A percentile compares a stretch with the other conserved stretches of the same genome.
Evolutionary conservation across 1,139 yeast species (phyloP).

Genomic region (Arxiozyma heterogenica): DNA sequence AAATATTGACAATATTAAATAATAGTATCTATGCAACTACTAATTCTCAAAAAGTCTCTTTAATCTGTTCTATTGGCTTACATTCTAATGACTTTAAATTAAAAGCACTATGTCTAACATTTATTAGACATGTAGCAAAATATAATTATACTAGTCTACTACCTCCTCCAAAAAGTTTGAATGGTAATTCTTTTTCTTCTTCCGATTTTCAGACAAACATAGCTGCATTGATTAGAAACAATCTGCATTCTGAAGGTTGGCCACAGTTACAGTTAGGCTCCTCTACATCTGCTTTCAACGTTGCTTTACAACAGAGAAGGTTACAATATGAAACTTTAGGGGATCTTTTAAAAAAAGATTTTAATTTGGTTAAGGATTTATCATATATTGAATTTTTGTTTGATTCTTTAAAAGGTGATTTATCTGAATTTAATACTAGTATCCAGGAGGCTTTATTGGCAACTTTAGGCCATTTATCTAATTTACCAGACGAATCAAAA

Average conservation of each 20-base stretch:
- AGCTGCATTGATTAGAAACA: conserved; percentile 44
- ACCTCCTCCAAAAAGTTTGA: conserved; percentile 8
- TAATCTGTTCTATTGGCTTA: conserved; percentile 48
- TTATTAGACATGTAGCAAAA: conserved; percentile 48
- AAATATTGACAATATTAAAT: conserved; percentile 43
- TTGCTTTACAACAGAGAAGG: conserved; percentile 39
- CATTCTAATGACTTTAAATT: conserved; percentile 40
- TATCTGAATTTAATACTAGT: conserved; percentile 52
- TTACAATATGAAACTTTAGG: conserved; percentile 75
- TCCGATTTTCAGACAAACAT: conserved; percentile 35
- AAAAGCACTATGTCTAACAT: conserved; percentile 41
- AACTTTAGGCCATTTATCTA: conserved; percentile 42
- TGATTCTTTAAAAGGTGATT: conserved; percentile 61
- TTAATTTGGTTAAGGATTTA: conserved; percentile 41
- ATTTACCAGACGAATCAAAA: conserved; percentile 36
- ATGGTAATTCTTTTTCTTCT: conserved; percentile 14
- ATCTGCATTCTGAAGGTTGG: conserved; percentile 51
- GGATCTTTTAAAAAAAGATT: conserved; percentile 45
- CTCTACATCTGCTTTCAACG: conserved; percentile 26
- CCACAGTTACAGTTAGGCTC: conserved; percentile 37
- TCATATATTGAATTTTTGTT: conserved; percentile 57
- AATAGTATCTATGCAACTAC: conserved; percentile 46
- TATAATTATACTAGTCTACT: conserved; percentile 24
- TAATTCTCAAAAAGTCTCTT: conserved; percentile 31
- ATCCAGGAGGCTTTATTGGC: conserved; percentile 67